Percentiles rank a stretch among this genome's conserved stretches.
These are phyloP conservation scores for Tulasnella calospora DNA, from an alignment of 768 basidiomycete species.

Conservation along the genomic window DNA sequence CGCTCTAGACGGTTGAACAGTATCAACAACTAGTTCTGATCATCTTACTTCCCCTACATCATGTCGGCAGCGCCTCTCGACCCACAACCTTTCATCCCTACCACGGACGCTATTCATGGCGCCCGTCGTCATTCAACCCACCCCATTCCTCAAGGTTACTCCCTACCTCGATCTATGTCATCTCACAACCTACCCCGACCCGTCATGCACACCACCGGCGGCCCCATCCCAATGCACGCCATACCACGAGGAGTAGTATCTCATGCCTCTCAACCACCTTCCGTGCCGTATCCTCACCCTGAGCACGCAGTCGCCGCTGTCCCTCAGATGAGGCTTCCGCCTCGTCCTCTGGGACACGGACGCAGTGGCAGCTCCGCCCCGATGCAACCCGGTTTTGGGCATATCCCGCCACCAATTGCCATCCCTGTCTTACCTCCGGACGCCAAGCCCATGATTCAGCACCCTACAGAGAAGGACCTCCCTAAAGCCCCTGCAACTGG, in stretches of 20 bases:
- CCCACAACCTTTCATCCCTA: constrained; percentile 10
- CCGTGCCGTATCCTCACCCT: neutral
- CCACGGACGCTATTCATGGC: neutral
- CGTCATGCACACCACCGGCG: neutral
- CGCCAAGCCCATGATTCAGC: neutral
- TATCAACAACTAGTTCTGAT: neutral
- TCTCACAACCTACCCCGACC: neutral
- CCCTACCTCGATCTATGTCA: neutral
- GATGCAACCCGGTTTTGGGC: neutral
- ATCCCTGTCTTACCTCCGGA: neutral
- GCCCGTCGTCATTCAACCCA: neutral
- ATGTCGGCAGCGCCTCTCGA: neutral
- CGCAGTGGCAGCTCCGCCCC: constrained; percentile 23
- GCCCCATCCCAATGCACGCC: neutral
- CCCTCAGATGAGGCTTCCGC: constrained; percentile 10
- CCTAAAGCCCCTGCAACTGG: constrained; percentile 11
- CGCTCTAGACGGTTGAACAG: neutral
- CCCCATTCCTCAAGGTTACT: neutral
- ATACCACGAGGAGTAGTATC: constrained; percentile 11
- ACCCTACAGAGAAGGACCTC: constrained; percentile 1
- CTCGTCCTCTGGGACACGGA: constrained; percentile 19
- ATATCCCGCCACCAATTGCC: neutral
- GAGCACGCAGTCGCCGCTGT: neutral
- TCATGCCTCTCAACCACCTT: constrained; percentile 1
- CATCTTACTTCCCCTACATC: neutral